These are phyloP conservation scores for Xylariales sp. DNA, from an alignment of 2,329 filamentous ascomycete species.

Conservation along the genomic window DNA sequence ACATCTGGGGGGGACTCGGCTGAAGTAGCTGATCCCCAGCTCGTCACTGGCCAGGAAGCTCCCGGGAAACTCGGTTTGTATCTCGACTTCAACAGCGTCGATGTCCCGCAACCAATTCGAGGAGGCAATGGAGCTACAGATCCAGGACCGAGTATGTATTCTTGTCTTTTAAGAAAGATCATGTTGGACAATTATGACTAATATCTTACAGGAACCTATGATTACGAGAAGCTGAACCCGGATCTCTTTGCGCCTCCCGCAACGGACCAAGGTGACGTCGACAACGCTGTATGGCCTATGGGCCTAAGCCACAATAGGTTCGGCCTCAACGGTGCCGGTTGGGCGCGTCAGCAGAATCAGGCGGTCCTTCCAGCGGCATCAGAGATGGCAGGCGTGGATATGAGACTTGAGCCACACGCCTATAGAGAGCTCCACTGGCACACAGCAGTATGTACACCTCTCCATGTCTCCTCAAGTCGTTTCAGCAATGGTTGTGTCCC, in stretches of 20 bases:
- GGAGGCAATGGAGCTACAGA: slow-evolving; percentile 45
- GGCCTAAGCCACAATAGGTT: slow-evolving; percentile 45
- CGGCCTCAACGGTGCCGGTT: slow-evolving; percentile 43
- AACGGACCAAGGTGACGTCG: slow-evolving; percentile 44
- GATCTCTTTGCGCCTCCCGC: slow-evolving; percentile 50
- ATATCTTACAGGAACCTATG: slow-evolving; percentile 31
- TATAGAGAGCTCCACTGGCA: slow-evolving; percentile 64
- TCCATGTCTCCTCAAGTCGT: no score
- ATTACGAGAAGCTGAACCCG: slow-evolving; percentile 49
- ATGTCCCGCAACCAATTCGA: slow-evolving; percentile 51
- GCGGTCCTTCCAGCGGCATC: slow-evolving; percentile 44
- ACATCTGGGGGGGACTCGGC: slow-evolving; percentile 34
- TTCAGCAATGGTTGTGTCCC: no score
- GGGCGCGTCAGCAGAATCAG: slow-evolving; percentile 50
- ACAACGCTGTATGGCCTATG: slow-evolving; percentile 49
- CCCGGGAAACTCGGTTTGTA: slow-evolving; percentile 45
- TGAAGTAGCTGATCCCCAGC: slow-evolving; percentile 31
- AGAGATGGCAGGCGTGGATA: slow-evolving; percentile 54
- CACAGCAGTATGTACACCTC: slow-evolving; percentile 33
- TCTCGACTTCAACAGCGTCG: slow-evolving; percentile 47
- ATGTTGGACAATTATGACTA: background rate
- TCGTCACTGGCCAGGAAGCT: slow-evolving; percentile 46
- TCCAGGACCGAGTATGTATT: slow-evolving; percentile 41
- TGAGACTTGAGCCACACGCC: slow-evolving; percentile 51
- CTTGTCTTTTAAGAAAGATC: no score